Evolutionary conservation across 1,284 basidiomycete species (phyloP).

Genomic region (Malassezia pachydermatis): DNA sequence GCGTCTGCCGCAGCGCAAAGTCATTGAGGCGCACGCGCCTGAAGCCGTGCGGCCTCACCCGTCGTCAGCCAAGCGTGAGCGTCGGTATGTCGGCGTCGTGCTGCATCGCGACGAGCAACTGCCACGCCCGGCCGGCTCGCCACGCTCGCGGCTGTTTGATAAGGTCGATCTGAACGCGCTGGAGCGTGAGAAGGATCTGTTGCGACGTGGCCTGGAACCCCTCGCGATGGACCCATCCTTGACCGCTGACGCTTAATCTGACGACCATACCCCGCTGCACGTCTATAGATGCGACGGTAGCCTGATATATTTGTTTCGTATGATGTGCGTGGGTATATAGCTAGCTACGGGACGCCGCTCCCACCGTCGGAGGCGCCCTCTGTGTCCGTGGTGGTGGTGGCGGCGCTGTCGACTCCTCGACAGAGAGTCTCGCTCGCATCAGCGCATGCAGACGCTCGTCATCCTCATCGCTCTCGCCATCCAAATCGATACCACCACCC

Average conservation of each 20-base stretch:
- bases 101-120: conserved; percentile 26
- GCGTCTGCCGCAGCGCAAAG: conserved; percentile 21
- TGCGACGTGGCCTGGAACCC: conserved; percentile 14
- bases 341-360: background rate
- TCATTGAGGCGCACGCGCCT: background rate
- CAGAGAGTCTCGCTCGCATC: conserved; percentile 29
- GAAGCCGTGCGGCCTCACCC: conserved; percentile 28
- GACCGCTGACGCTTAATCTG: no score
- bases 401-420: background rate
- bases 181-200: conserved; percentile 18
- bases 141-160: conserved; percentile 31
- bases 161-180: conserved; percentile 38
- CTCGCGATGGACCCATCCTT: conserved; percentile 10
- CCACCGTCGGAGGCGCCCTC: conserved; percentile 1
- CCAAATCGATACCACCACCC: conserved; percentile 17
- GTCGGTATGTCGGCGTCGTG: conserved; percentile 42
- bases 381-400: background rate
- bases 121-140: conserved; percentile 23
- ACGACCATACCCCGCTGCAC: no score
- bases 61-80: conserved; percentile 25
- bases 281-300: no score
- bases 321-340: background rate
- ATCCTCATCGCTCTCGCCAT: conserved; percentile 33
- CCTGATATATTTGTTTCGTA: background rate
- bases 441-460: conserved; percentile 27